phyloP scores from a whole-genome alignment of 2,329 filamentous ascomycete species.

The Aspergillus calidoustus region DNA sequence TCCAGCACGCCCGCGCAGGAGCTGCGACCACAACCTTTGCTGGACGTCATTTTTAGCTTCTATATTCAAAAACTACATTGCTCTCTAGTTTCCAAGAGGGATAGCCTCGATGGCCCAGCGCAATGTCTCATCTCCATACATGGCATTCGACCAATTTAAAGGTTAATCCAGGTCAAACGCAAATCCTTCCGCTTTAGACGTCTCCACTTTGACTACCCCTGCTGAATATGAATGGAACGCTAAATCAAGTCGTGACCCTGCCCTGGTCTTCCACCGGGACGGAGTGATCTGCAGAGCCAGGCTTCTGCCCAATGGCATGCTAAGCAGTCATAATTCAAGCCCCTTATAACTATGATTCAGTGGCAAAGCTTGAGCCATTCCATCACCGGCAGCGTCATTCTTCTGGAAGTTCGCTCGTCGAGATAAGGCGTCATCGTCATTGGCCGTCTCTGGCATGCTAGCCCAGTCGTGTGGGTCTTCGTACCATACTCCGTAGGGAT shows the following conservation, averaged over 20 bases:
- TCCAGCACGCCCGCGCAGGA: background rate
- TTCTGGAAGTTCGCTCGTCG: background rate
- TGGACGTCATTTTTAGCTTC: background rate
- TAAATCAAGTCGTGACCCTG: constrained; percentile 3
- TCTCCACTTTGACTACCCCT: constrained; percentile 4
- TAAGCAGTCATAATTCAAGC: constrained; percentile 3
- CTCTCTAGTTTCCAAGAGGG: background rate
- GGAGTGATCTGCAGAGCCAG: constrained; percentile 10
- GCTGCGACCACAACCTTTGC: background rate
- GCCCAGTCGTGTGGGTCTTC: background rate
- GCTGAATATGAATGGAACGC: constrained; percentile 1
- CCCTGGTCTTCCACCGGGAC: constrained; percentile 2
- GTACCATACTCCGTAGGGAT: background rate
- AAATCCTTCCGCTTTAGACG: constrained; percentile 12
- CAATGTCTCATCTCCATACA: background rate
- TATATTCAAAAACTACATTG: background rate
- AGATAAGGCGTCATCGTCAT: background rate
- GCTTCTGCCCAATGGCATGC: background rate
- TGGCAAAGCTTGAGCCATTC: background rate
- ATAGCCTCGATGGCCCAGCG: background rate
- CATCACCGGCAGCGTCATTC: background rate
- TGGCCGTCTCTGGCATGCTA: background rate
- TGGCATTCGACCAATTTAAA: constrained; percentile 1
- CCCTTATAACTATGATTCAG: background rate
- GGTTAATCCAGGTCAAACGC: background rate